Percentiles rank a stretch among this genome's conserved stretches.
Evolutionary conservation across 805 yeast genomes (phyloP).

Genomic region (Hanseniaspora singularis): DNA sequence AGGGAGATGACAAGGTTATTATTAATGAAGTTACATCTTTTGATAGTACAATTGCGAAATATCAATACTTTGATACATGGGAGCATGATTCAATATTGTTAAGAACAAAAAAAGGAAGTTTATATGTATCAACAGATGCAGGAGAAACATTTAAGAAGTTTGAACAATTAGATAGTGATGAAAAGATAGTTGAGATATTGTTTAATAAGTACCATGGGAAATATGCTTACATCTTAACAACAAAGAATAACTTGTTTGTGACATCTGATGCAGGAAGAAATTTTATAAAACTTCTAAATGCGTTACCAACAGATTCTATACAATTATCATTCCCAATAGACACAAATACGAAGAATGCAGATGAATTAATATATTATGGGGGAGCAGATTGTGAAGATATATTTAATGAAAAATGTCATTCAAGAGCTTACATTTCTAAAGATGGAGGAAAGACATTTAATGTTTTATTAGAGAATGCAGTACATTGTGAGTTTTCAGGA

Average conservation of each 20-base stretch:
- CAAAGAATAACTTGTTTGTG: slow-evolving; percentile 37
- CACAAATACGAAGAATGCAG: slow-evolving; percentile 48
- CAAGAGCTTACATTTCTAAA: slow-evolving; percentile 47
- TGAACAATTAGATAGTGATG: slow-evolving; percentile 25
- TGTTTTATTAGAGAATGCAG: slow-evolving; percentile 40
- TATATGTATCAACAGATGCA: slow-evolving; percentile 61
- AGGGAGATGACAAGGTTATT: slow-evolving; percentile 26
- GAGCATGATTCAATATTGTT: slow-evolving; percentile 57
- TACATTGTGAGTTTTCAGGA: slow-evolving; percentile 58
- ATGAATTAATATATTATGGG: slow-evolving; percentile 60
- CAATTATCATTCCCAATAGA: slow-evolving; percentile 35
- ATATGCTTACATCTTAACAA: slow-evolving; percentile 34
- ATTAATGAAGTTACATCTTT: slow-evolving; percentile 34
- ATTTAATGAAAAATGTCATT: slow-evolving; percentile 39
- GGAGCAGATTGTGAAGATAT: slow-evolving; percentile 44
- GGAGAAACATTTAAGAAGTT: slow-evolving; percentile 41
- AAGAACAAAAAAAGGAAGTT: slow-evolving; percentile 39
- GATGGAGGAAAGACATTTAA: slow-evolving; percentile 59
- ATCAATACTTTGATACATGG: slow-evolving; percentile 35
- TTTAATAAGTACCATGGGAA: slow-evolving; percentile 40
- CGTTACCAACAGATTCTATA: slow-evolving; percentile 42
- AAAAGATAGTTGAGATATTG: slow-evolving; percentile 41
- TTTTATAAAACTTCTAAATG: slow-evolving; percentile 30
- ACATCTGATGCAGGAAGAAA: slow-evolving; percentile 59
- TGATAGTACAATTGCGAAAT: slow-evolving; percentile 42